These are phyloP conservation scores for Gossypium davidsonii DNA, from an alignment of 441 rosid genomes.

Conservation along the genomic window DNA sequence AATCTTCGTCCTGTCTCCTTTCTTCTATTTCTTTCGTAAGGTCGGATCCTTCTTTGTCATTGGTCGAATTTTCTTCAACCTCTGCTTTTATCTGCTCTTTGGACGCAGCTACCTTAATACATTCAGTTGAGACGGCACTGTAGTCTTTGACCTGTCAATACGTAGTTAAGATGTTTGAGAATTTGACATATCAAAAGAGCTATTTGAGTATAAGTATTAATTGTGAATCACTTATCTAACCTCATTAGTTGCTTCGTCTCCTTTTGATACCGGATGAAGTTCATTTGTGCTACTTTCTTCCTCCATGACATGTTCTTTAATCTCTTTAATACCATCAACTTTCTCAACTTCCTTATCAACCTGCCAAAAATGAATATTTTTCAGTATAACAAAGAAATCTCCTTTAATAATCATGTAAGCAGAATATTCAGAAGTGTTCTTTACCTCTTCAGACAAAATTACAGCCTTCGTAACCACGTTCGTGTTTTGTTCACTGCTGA, in stretches of 20 bases:
- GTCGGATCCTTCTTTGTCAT: conserved; percentile 15
- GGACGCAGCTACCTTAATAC: neutral
- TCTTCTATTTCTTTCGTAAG: conserved; percentile 10
- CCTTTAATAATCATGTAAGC: conserved; percentile 1
- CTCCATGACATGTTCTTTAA: conserved; percentile 16
- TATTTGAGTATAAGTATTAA: neutral
- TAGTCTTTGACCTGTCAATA: conserved; percentile 31
- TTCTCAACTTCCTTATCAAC: conserved; percentile 22
- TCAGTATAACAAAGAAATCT: conserved; percentile 2
- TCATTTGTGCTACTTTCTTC: conserved; percentile 23
- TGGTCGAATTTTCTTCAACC: conserved; percentile 4
- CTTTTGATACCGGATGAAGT: conserved; percentile 14
- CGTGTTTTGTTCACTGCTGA: conserved; percentile 22
- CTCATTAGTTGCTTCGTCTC: conserved; percentile 25
- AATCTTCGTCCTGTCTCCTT: conserved; percentile 11
- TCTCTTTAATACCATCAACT: conserved; percentile 21
- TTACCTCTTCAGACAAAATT: conserved; percentile 43
- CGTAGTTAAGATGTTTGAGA: conserved; percentile 2
- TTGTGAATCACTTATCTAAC: conserved; percentile 13
- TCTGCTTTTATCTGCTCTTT: conserved; percentile 22
- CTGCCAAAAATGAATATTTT: conserved; percentile 24
- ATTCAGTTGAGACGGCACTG: neutral
- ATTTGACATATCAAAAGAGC: neutral
- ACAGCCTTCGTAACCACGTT: conserved; percentile 29
- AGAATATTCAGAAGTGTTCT: neutral